phyloP scores from a whole-genome alignment of 1,284 basidiomycete species.

The Thelephora terrestris region DNA sequence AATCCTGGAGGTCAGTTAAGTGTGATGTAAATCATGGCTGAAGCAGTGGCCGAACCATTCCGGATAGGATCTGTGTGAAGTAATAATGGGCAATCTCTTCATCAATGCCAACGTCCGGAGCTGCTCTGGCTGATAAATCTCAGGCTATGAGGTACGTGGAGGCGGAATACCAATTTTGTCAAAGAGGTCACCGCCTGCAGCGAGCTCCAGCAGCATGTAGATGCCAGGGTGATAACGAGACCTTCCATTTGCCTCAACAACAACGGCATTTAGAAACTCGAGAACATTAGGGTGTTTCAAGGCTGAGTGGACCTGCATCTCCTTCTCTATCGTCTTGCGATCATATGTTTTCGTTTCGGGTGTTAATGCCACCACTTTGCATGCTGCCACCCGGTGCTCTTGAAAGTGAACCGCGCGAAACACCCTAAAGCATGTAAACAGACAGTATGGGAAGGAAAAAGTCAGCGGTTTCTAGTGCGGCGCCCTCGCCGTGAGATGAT shows the following conservation, averaged over 20 bases:
- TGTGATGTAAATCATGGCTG: not conserved
- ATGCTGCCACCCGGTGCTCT: slow-evolving; percentile 66
- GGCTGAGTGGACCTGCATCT: slow-evolving; percentile 83
- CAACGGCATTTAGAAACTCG: slow-evolving; percentile 71
- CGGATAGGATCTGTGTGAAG: slow-evolving; percentile 82
- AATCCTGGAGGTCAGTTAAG: slow-evolving; percentile 37
- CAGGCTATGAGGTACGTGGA: not conserved
- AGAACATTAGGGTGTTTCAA: slow-evolving; percentile 81
- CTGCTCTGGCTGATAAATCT: slow-evolving; percentile 27
- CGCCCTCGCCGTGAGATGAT: not conserved
- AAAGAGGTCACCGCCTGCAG: slow-evolving; percentile 91
- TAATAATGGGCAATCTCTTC: slow-evolving; percentile 89
- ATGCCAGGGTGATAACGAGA: slow-evolving; percentile 63
- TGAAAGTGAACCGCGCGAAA: slow-evolving; percentile 69
- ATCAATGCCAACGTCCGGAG: slow-evolving; percentile 80
- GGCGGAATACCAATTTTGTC: slow-evolving; percentile 83
- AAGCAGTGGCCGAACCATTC: slow-evolving; percentile 43
- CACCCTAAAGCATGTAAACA: slow-evolving; percentile 40
- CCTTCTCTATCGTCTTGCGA: slow-evolving; percentile 81
- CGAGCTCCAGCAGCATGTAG: slow-evolving; percentile 91
- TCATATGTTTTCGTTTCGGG: slow-evolving; percentile 49
- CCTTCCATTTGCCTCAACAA: slow-evolving; percentile 61
- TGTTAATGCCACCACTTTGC: slow-evolving; percentile 71
- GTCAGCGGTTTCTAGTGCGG: slow-evolving; percentile 2
- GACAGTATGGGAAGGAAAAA: not conserved